Conservation (phyloP, 805 yeast species). For the Metschnikowia cubensis region DNA sequence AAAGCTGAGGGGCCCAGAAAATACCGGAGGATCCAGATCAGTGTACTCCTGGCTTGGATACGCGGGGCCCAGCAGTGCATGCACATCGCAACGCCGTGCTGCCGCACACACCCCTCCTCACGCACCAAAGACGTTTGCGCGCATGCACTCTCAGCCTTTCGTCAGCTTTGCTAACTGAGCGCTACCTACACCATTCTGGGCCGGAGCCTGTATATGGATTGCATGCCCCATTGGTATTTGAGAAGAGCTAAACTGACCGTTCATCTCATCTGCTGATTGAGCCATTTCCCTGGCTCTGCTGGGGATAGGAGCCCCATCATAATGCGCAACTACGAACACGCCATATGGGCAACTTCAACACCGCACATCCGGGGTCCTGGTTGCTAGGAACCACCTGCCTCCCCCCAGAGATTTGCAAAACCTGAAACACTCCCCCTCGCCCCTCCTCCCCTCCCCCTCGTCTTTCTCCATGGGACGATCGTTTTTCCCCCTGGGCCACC, state of each 20-base stretch:
- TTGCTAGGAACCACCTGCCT: neutral
- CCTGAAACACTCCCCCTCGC: neutral
- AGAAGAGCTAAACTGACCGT: neutral
- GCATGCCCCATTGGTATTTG: neutral
- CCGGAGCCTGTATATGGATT: neutral
- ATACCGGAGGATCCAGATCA: neutral
- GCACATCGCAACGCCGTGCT: constrained; percentile 5
- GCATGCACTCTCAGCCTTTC: constrained; percentile 1
- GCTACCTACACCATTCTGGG: neutral
- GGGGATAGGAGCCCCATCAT: neutral
- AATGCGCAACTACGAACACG: neutral
- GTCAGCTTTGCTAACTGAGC: neutral
- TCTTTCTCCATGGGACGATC: neutral
- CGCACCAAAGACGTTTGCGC: constrained; percentile 2
- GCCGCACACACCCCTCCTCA: neutral
- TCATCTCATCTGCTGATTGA: neutral
- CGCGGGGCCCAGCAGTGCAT: neutral
- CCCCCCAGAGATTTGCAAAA: neutral
- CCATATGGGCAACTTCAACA: neutral
- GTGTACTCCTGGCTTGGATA: neutral
- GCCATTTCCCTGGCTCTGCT: neutral
- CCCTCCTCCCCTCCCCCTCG: no score
- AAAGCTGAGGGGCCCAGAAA: neutral
- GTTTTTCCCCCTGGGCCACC: neutral
- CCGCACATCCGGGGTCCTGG: neutral